Base-by-base conservation (phyloP, 176 grass and related monocot species). In the Triticum urartu region DNA sequence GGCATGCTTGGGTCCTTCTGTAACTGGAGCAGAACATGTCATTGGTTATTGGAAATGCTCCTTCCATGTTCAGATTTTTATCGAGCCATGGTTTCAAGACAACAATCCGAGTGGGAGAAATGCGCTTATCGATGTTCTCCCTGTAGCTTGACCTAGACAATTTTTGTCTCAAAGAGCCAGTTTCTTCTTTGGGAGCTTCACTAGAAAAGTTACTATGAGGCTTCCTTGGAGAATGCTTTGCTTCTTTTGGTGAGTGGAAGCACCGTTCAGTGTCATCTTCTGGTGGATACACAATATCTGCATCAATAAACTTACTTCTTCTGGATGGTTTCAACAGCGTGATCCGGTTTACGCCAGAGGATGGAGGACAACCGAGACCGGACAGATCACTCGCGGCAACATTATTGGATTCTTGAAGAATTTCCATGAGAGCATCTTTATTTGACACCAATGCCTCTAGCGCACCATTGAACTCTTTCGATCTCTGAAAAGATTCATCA, bases 81-180 rank as follows among this genome's bases (percentile, higher is more conserved):
- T 86, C 67, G 18, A 93, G 86, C n/a, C 87, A 89, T 75, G 94
- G 94, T 74, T 93, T 95, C 86, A 95, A 72, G 45, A 95, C 94
- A 48, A 95, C 91, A 83, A 89, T 95, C 4, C 80, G 75, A 66
- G 86, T 93, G 11, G 91, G 78, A 83, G 80, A 79, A 71, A 22
- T 52, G n/a, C 18, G 36, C 39, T 82, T 81, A 40, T 83, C 84
- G 45, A 50, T 71, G 79, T 69, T 89, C n/a, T 80, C 35, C 68
- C 26, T 20, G 40, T 73, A 83, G 76, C 28, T 71, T 76, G 89
- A 83, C 61, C 81, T 89, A 47, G 89, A 88, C 66, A n/a, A n/a
- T n/a, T n/a, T n/a, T n/a, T 78, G 65, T 59, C 84, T 85, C 40
- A 80, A 85, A 66, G 77, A 91, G 80, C 71, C 87, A 63, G 9